These are phyloP conservation scores for Pezicula carpinea DNA, from an alignment of 2,329 filamentous ascomycete genomes.

Conservation along the genomic window DNA sequence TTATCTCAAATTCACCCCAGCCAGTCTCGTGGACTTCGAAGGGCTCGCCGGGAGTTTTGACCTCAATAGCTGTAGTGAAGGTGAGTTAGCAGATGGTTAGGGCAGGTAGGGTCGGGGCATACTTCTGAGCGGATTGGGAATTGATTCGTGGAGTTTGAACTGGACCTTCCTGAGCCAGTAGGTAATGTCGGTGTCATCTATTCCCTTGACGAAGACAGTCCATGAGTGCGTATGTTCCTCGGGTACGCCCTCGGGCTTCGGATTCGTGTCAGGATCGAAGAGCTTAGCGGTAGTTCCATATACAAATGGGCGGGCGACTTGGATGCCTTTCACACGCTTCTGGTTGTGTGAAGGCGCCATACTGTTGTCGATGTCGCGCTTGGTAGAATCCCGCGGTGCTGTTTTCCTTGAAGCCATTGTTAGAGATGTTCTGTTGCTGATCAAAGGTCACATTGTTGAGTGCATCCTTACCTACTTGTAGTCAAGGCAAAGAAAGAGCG, in stretches of 20 bases:
- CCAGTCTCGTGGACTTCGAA: slow-evolving; percentile 90
- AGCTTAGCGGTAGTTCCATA: slow-evolving; percentile 77
- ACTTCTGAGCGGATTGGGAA: slow-evolving; percentile 83
- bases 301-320: slow-evolving; percentile 62
- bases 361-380: background rate
- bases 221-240: slow-evolving; percentile 95
- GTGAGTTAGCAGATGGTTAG: background rate
- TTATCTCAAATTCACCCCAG: slow-evolving; percentile 97
- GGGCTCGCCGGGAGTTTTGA: slow-evolving; percentile 52
- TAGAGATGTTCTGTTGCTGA: background rate
- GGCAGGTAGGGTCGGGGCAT: slow-evolving; percentile 24
- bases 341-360: slow-evolving; percentile 57
- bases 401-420: slow-evolving; percentile 4
- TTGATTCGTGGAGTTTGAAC: slow-evolving; percentile 97
- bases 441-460: no score
- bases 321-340: slow-evolving; percentile 61
- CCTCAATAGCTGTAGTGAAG: slow-evolving; percentile 57
- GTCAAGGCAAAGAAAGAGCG: no score
- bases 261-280: slow-evolving; percentile 73
- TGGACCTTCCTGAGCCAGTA: slow-evolving; percentile 97
- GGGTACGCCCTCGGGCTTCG: slow-evolving; percentile 71
- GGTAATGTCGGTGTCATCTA: slow-evolving; percentile 85
- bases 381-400: no score
- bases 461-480: no score
- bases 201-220: slow-evolving; percentile 88